Evolutionary conservation across 768 basidiomycete genomes (phyloP), one percentile per base, ranked within the genome.

Genomic region (Krasilnikovozyma curviuscula): DNA sequence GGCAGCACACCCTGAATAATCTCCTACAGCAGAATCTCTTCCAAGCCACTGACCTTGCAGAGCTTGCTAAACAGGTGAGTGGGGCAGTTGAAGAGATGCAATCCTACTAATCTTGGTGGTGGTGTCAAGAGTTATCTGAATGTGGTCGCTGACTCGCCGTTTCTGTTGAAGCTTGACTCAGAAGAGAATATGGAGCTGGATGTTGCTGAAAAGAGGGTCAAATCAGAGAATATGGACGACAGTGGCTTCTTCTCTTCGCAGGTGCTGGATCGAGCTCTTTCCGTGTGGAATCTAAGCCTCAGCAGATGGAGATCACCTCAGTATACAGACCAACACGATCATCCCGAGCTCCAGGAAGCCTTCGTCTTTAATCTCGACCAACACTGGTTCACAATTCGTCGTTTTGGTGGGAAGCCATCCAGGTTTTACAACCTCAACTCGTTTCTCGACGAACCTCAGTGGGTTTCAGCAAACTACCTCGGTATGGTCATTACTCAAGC

Each of bases 351-450:
- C 25, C 38, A 52, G 23, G 32, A 46, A 16, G 50, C 50, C 13
- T 52, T 46, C 40, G 42, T 52, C 44, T 40, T 52, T 7, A 52
- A 52, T 34, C 44, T 52, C 4, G 23, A 31, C 2, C 30, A 30
- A 3, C 50, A 52, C 39, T 52, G 50, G 50, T 52, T 52, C 28
- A 32, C 44, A n/a, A 25, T 52, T 6, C 50, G 50, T 19, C 21
- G 38, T 1, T 52, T 52, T 29, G 50, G 37, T 8, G 2, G 18
- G 19, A 21, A n/a, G 18, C 12, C 30, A n/a, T 21, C 40, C 5
- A 37, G 50, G 1, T 52, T 44, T 44, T 52, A 41, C 45, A 52
- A 52, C 18, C 50, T 52, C 40, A 52, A 52, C 34, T 34, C 31
- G 31, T 52, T 52, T 40, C 41, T 23, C 32, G 37, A 14, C 1